phyloP scores from a whole-genome alignment of 257 asterid genomes.

The Capsicum rhomboideum region DNA sequence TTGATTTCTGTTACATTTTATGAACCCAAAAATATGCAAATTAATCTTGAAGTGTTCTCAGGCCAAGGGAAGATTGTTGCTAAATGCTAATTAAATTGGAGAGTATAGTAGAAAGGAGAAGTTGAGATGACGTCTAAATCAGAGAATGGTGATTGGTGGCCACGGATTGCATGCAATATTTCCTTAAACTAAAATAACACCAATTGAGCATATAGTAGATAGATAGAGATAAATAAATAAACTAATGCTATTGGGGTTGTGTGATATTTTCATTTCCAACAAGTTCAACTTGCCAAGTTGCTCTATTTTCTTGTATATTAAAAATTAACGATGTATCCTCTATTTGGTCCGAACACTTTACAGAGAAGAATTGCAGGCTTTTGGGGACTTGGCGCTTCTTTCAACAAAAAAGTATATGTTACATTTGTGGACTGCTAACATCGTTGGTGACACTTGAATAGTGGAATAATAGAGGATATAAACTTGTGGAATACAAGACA shows the following conservation, averaged over 20 bases:
- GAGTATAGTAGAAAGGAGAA: no score
- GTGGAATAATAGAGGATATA: no score
- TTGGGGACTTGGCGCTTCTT: background rate
- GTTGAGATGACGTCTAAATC: background rate
- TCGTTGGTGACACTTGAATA: no score
- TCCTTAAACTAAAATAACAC: no score
- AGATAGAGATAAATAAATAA: no score
- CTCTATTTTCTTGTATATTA: background rate
- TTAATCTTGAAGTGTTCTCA: background rate
- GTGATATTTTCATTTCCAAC: background rate
- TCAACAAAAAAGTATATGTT: no score
- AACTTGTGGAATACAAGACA: background rate
- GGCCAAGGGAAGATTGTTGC: no score
- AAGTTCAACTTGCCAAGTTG: background rate
- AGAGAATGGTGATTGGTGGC: background rate
- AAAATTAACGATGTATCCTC: no score
- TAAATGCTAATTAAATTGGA: no score
- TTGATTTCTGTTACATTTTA: background rate
- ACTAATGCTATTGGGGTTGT: background rate
- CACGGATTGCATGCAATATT: background rate
- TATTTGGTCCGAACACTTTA: background rate
- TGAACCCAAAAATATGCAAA: background rate
- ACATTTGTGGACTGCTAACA: no score
- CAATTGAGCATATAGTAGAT: no score
- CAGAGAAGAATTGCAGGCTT: background rate